phyloP scores from a whole-genome alignment of 78 protist species.

The slime mould (Dictyostelium discoideum) region DNA sequence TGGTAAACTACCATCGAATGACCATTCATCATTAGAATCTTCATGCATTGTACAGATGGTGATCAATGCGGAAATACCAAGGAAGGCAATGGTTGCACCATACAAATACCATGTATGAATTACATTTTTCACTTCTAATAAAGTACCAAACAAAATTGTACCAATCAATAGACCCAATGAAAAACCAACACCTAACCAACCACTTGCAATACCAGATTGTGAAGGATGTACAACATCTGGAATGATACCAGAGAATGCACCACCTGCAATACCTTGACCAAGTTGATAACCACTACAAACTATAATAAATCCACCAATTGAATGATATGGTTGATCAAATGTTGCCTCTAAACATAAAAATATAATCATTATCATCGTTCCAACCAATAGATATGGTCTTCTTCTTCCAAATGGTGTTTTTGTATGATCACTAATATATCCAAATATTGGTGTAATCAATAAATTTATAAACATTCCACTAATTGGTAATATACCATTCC shows the following conservation, averaged over 20 bases:
- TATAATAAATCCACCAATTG: constrained; percentile 32
- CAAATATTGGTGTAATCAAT: constrained; percentile 24
- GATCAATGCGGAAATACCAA: background rate
- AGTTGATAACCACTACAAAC: constrained; percentile 21
- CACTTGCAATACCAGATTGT: constrained; percentile 59
- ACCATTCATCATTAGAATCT: constrained; percentile 25
- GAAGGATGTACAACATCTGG: constrained; percentile 59
- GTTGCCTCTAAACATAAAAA: constrained; percentile 33
- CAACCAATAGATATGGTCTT: constrained; percentile 55
- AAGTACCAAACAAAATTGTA: constrained; percentile 1
- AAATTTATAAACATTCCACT: constrained; percentile 66
- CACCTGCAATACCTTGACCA: constrained; percentile 78
- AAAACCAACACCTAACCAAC: constrained; percentile 75
- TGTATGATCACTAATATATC: constrained; percentile 52
- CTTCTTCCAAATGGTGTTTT: constrained; percentile 70
- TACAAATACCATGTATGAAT: background rate
- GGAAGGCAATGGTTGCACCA: constrained; percentile 16
- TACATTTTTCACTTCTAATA: background rate
- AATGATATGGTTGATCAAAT: background rate
- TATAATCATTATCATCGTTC: constrained; percentile 49
- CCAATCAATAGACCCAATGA: constrained; percentile 53
- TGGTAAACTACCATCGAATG: background rate
- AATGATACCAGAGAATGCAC: constrained; percentile 78
- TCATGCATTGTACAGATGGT: background rate
- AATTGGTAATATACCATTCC: constrained; percentile 72